A percentile compares a stretch with the other conserved stretches of the same genome.
These are phyloP conservation scores for Paraphaeosphaeria minitans DNA, from an alignment of 2,329 filamentous ascomycete species.

Conservation along the genomic window DNA sequence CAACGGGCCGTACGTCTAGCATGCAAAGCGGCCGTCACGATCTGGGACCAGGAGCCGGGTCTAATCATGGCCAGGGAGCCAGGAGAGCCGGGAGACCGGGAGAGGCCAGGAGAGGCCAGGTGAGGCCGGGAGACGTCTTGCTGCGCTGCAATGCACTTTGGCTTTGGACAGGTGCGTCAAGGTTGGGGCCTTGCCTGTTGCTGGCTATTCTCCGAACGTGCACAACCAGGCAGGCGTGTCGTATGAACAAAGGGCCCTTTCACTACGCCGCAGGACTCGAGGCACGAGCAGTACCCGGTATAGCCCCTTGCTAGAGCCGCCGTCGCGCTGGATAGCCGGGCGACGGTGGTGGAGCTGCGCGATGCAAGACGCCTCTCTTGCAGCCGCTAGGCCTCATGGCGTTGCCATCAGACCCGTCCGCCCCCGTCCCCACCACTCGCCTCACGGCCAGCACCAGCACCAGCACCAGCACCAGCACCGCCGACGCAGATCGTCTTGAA, in stretches of 20 bases:
- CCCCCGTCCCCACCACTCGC: conserved; percentile 32
- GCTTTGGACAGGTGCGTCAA: conserved; percentile 41
- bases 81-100: too few species aligned
- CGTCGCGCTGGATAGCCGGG: conserved; percentile 18
- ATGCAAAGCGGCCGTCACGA: conserved; percentile 37
- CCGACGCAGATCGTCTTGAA: conserved; percentile 31
- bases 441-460: conserved; percentile 22
- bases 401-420: conserved; percentile 29
- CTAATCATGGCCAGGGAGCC: conserved; percentile 24
- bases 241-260: conserved; percentile 32
- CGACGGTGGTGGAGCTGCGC: conserved; percentile 37
- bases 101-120: too few species aligned
- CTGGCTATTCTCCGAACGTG: conserved; percentile 44
- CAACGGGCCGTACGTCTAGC: conserved; percentile 48
- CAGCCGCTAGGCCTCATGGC: conserved; percentile 30
- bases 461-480: too few species aligned
- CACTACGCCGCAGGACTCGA: conserved; percentile 39
- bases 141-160: too few species aligned
- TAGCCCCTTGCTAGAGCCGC: conserved; percentile 15
- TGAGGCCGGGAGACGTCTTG: too few species aligned
- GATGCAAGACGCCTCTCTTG: conserved; percentile 22
- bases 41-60: conserved; percentile 31
- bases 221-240: conserved; percentile 33
- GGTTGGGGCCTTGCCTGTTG: conserved; percentile 42
- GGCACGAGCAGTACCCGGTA: conserved; percentile 37